Percentiles rank a stretch among this genome's conserved stretches.
Conservation (phyloP, 2,329 filamentous ascomycete species). For the Ophiostoma perfectum region DNA sequence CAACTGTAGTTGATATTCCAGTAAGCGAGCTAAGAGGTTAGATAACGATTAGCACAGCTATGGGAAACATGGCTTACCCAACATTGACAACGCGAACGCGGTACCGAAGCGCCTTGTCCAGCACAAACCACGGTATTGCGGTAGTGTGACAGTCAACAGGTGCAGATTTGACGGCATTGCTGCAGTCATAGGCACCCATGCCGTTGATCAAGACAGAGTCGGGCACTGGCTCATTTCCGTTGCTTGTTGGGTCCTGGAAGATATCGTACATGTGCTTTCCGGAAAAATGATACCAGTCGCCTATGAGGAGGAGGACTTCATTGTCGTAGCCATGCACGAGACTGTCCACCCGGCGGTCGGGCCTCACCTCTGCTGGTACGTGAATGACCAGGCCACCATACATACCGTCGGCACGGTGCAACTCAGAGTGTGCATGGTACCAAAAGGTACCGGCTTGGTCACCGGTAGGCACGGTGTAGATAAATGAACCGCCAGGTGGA, state of each 20-base stretch:
- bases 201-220: constrained; percentile 46
- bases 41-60: neutral
- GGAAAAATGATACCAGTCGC: constrained; percentile 52
- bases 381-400: constrained; percentile 59
- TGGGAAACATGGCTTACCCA: neutral
- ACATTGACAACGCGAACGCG: constrained; percentile 29
- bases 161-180: constrained; percentile 40
- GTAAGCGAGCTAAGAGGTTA: constrained; percentile 26
- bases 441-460: constrained; percentile 38
- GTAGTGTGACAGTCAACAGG: constrained; percentile 40
- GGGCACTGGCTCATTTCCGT: constrained; percentile 38
- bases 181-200: constrained; percentile 41
- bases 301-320: constrained; percentile 60
- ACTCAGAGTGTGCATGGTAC: constrained; percentile 63
- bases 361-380: constrained; percentile 44
- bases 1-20: constrained; percentile 26
- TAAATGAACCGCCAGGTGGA: constrained; percentile 55
- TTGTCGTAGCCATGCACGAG: constrained; percentile 54
- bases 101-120: constrained; percentile 27
- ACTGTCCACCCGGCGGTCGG: constrained; percentile 38
- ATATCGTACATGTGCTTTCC: constrained; percentile 16
- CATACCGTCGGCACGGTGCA: constrained; percentile 64
- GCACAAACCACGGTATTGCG: constrained; percentile 18
- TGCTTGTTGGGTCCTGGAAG: constrained; percentile 22
- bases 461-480: constrained; percentile 41